A percentile compares a stretch with the other conserved stretches of the same genome.
Conservation (phyloP, 495 filamentous ascomycete genomes). For the Lepraria neglecta region DNA sequence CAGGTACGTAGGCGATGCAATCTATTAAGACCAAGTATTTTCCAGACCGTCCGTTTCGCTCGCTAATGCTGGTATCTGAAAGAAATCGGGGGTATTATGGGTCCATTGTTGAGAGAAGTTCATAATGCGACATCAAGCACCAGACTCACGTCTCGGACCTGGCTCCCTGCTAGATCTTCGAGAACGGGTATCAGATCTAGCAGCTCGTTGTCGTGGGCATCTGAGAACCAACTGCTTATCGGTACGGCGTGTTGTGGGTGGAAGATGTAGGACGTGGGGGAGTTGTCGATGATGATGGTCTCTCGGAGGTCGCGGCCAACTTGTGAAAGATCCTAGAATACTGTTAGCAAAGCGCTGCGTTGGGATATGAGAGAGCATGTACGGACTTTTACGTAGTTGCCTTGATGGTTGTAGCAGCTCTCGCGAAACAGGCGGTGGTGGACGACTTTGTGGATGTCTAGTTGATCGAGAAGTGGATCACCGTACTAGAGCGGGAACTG, state of each 20-base stretch:
- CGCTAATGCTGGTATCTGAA: constrained; percentile 20
- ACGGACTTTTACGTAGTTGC: constrained; percentile 90
- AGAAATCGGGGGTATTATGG: constrained; percentile 17
- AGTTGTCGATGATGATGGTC: constrained; percentile 99
- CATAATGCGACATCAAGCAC: constrained; percentile 94
- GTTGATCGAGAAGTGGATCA: constrained; percentile 89
- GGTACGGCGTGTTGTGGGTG: constrained; percentile 98
- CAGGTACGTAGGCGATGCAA: constrained; percentile 18
- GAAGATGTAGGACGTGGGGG: constrained; percentile 98
- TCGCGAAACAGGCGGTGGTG: constrained; percentile 96
- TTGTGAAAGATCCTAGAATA: constrained; percentile 76
- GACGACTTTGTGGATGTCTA: constrained; percentile 95
- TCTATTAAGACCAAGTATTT: constrained; percentile 19
- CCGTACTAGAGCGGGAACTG: constrained; percentile 61
- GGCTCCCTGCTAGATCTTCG: constrained; percentile 82
- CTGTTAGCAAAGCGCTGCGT: constrained; percentile 14
- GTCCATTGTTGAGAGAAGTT: constrained; percentile 26
- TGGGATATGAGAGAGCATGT: constrained; percentile 1
- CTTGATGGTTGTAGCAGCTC: constrained; percentile 98
- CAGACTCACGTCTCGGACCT: constrained; percentile 92
- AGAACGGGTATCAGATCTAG: constrained; percentile 97
- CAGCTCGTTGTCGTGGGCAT: constrained; percentile 98
- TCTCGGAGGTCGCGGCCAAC: constrained; percentile 92
- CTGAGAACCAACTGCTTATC: constrained; percentile 99
- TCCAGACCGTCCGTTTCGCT: constrained; percentile 17